phyloP scores from a whole-genome alignment of 2,329 filamentous ascomycete genomes.

The Claviceps capensis region DNA sequence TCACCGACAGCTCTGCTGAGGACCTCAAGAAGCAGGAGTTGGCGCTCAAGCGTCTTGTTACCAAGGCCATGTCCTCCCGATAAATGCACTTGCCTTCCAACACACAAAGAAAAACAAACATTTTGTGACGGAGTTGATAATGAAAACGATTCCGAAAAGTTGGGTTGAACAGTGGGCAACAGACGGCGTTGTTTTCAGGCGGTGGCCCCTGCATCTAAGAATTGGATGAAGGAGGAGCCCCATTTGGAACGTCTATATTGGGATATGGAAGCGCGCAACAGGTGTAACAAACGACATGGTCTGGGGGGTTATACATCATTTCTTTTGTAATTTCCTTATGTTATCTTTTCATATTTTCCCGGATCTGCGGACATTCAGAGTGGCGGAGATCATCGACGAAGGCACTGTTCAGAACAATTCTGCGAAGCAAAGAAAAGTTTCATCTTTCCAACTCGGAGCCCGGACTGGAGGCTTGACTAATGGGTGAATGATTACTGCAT shows the following conservation, averaged over 20 bases:
- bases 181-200: constrained; percentile 5
- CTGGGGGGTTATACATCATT: constrained; percentile 4
- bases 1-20: constrained; percentile 81
- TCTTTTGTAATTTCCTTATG: constrained; percentile 8
- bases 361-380: constrained; percentile 18
- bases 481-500: constrained; percentile 14
- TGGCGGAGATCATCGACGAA: constrained; percentile 14
- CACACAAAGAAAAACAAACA: background rate
- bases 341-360: constrained; percentile 6
- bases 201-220: constrained; percentile 4
- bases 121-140: background rate
- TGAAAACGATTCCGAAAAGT: constrained; percentile 3
- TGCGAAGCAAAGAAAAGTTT: constrained; percentile 11
- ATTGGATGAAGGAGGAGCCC: constrained; percentile 2
- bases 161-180: background rate
- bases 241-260: constrained; percentile 3
- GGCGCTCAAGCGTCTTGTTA: constrained; percentile 91
- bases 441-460: constrained; percentile 14
- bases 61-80: constrained; percentile 92
- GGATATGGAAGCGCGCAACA: constrained; percentile 1
- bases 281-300: constrained; percentile 1
- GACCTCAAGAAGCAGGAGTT: constrained; percentile 99
- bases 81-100: constrained; percentile 32
- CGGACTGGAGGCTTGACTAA: constrained; percentile 14
- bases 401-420: constrained; percentile 21